Evolutionary conservation across 345 rosid species (phyloP).

Genomic region (Barbarea vulgaris): DNA sequence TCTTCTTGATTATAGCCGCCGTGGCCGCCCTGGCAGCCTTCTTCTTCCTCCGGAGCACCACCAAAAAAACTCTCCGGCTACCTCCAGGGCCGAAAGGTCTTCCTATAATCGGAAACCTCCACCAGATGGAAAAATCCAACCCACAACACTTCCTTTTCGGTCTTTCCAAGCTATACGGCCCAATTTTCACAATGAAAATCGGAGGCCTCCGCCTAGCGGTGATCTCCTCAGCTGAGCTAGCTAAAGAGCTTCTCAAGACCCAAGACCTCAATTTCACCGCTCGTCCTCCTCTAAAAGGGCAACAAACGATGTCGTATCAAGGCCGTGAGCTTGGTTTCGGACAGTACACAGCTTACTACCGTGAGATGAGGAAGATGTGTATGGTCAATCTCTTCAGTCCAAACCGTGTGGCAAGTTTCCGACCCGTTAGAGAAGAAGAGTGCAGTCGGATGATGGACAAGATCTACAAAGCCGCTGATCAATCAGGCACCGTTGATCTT

Average conservation of each 20-base stretch:
- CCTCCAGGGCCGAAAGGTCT: constrained; percentile 42
- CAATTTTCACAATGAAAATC: constrained; percentile 35
- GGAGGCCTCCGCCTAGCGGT: constrained; percentile 23
- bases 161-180: constrained; percentile 37
- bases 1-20: constrained; percentile 22
- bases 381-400: constrained; percentile 42
- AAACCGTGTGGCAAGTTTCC: constrained; percentile 38
- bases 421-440: constrained; percentile 42
- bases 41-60: constrained; percentile 14
- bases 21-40: constrained; percentile 11
- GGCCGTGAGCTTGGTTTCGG: constrained; percentile 42
- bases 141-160: constrained; percentile 41
- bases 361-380: constrained; percentile 44
- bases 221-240: constrained; percentile 37
- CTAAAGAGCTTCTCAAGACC: constrained; percentile 31
- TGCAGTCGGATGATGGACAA: constrained; percentile 38
- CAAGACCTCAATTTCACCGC: constrained; percentile 40
- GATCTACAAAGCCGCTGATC: constrained; percentile 37
- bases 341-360: constrained; percentile 39
- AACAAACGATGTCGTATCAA: constrained; percentile 42
- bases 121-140: constrained; percentile 39
- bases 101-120: constrained; percentile 40
- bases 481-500: constrained; percentile 34
- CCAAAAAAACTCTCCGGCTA: constrained; percentile 26
- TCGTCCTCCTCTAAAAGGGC: constrained; percentile 36